Percentiles rank a stretch among this genome's conserved stretches.
These are phyloP conservation scores for Boletus vinaceobasis DNA, from an alignment of 768 basidiomycete species.

Conservation along the genomic window DNA sequence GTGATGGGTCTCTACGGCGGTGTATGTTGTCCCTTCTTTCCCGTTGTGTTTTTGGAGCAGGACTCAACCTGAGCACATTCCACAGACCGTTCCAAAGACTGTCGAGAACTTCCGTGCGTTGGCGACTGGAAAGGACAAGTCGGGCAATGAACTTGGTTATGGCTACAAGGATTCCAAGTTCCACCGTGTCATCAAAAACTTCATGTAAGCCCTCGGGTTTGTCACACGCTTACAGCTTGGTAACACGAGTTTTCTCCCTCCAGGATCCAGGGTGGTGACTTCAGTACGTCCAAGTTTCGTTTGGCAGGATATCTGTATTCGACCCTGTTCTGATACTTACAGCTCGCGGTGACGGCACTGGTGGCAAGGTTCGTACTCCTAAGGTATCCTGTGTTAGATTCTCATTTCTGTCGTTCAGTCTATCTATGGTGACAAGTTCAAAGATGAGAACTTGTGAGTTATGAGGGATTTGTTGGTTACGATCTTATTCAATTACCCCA, in stretches of 20 bases:
- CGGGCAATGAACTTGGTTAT: conserved; percentile 62
- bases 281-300: conserved; percentile 57
- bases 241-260: conserved; percentile 1
- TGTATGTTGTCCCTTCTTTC: conserved; percentile 40
- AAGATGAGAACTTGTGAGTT: conserved; percentile 92
- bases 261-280: conserved; percentile 98
- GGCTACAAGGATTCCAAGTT: conserved; percentile 96
- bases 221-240: neutral
- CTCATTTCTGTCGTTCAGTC: conserved; percentile 44
- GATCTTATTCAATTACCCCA: neutral
- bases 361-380: conserved; percentile 64
- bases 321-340: conserved; percentile 7
- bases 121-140: conserved; percentile 75
- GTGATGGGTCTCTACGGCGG: conserved; percentile 89
- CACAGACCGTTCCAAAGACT: conserved; percentile 90
- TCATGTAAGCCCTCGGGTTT: conserved; percentile 57
- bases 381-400: neutral
- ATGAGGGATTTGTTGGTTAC: neutral
- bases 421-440: conserved; percentile 87
- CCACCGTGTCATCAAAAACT: conserved; percentile 93
- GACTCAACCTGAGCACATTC: neutral
- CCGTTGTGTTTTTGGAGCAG: neutral
- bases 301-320: conserved; percentile 14
- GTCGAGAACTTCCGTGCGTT: conserved; percentile 97
- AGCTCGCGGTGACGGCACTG: conserved; percentile 87